A percentile compares a stretch with the other conserved stretches of the same genome.
These are phyloP conservation scores for Triticum monococcum DNA, from an alignment of 176 grass and related monocot genomes.

Conservation along the genomic window DNA sequence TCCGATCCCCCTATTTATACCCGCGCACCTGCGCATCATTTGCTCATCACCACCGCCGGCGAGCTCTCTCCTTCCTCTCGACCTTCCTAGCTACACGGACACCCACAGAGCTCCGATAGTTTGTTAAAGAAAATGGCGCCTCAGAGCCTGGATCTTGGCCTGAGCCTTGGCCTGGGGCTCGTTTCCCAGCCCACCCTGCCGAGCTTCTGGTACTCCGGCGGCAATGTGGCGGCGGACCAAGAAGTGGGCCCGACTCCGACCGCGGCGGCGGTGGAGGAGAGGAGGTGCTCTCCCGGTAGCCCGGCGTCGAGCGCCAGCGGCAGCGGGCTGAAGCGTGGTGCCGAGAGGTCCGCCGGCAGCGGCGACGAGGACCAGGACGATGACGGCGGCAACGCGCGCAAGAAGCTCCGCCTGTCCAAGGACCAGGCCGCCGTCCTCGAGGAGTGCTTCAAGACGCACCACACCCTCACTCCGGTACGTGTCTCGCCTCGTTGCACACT, in stretches of 20 bases:
- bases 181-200: background rate
- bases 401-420: slow-evolving; percentile 91
- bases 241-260: slow-evolving; percentile 28
- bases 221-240: background rate
- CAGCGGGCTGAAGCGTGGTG: slow-evolving; percentile 49
- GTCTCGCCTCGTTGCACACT: background rate
- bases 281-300: slow-evolving; percentile 60
- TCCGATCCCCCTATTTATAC: slow-evolving; percentile 47
- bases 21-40: slow-evolving; percentile 27
- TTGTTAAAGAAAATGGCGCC: slow-evolving; percentile 27
- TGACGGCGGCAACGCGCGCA: slow-evolving; percentile 54
- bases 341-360: slow-evolving; percentile 45
- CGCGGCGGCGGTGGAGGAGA: slow-evolving; percentile 26
- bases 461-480: slow-evolving; percentile 76
- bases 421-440: slow-evolving; percentile 83
- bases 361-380: slow-evolving; percentile 73
- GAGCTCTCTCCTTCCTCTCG: background rate
- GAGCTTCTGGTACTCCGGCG: slow-evolving; percentile 32
- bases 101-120: background rate
- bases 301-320: slow-evolving; percentile 63
- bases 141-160: slow-evolving; percentile 57
- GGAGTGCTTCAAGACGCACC: slow-evolving; percentile 91
- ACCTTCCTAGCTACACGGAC: background rate
- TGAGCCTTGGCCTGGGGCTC: slow-evolving; percentile 57
- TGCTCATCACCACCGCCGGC: slow-evolving; percentile 29